A percentile compares a stretch with the other conserved stretches of the same genome.
Conservation (phyloP, 2,329 filamentous ascomycete species). For the Neoascochyta sp. region DNA sequence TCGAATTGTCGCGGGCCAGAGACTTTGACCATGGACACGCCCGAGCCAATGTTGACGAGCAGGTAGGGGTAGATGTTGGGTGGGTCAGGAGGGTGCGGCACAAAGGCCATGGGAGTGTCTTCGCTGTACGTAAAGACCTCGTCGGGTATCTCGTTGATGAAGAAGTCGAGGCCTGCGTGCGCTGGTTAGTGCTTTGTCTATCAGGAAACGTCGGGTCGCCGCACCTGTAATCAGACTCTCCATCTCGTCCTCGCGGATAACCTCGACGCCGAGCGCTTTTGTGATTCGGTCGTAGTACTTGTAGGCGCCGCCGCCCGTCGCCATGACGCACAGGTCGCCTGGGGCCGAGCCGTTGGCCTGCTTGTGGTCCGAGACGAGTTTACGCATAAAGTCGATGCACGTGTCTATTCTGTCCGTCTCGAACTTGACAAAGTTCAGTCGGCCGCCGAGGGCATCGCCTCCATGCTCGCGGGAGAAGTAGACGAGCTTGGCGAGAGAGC, state of each 20-base stretch:
- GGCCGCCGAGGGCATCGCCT: slow-evolving; percentile 75
- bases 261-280: slow-evolving; percentile 78
- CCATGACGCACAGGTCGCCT: slow-evolving; percentile 82
- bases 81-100: slow-evolving; percentile 64
- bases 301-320: slow-evolving; percentile 91
- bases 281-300: slow-evolving; percentile 94
- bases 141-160: slow-evolving; percentile 94
- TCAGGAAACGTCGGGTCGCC: slow-evolving; percentile 11
- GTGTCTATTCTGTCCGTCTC: slow-evolving; percentile 93
- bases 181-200: not conserved
- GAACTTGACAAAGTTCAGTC: slow-evolving; percentile 92
- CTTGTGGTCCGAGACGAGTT: slow-evolving; percentile 78
- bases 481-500: slow-evolving; percentile 91
- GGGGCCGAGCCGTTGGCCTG: slow-evolving; percentile 68
- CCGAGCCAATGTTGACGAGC: slow-evolving; percentile 95
- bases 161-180: slow-evolving; percentile 80
- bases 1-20: slow-evolving; percentile 81
- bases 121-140: slow-evolving; percentile 96
- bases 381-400: slow-evolving; percentile 86
- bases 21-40: slow-evolving; percentile 96
- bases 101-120: slow-evolving; percentile 80
- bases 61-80: slow-evolving; percentile 82
- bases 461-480: slow-evolving; percentile 91
- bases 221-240: slow-evolving; percentile 91
- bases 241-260: slow-evolving; percentile 95